Evolutionary conservation across 176 grass and related monocot species (phyloP).

Genomic region (Bonia amplexicaulis): DNA sequence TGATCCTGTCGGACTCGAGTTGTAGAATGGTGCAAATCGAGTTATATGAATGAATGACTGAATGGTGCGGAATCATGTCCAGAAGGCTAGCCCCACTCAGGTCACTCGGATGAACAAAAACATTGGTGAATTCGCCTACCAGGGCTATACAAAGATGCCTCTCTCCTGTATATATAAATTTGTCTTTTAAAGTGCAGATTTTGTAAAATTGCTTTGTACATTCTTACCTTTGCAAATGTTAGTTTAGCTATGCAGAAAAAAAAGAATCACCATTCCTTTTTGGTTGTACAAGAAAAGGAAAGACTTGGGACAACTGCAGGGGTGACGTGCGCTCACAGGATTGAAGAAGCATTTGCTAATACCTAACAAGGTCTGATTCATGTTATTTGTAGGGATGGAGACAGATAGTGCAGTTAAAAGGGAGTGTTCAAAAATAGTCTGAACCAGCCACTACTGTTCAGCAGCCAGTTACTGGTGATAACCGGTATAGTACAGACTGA

Average conservation of each 20-base stretch:
- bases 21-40: conserved; percentile 42
- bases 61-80: conserved; percentile 27
- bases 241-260: conserved; percentile 42
- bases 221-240: conserved; percentile 41
- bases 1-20: conserved; percentile 34
- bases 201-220: conserved; percentile 61
- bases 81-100: conserved; percentile 4
- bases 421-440: background rate
- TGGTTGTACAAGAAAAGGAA: conserved; percentile 23
- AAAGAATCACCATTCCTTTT: conserved; percentile 5
- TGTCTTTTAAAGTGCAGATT: conserved; percentile 33
- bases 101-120: conserved; percentile 14
- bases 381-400: conserved; percentile 27
- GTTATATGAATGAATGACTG: conserved; percentile 24
- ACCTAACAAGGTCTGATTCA: conserved; percentile 9
- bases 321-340: background rate
- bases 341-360: background rate
- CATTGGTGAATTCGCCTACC: conserved; percentile 27
- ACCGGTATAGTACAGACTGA: conserved; percentile 8
- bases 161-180: conserved; percentile 42
- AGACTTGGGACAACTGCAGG: conserved; percentile 15
- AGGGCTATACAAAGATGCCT: conserved; percentile 31
- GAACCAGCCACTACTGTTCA: background rate
- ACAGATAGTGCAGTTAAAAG: conserved; percentile 13
- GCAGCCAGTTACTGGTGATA: background rate